Base-by-base conservation (phyloP, 805 yeast genomes). In the Candida cerambycidarum region DNA sequence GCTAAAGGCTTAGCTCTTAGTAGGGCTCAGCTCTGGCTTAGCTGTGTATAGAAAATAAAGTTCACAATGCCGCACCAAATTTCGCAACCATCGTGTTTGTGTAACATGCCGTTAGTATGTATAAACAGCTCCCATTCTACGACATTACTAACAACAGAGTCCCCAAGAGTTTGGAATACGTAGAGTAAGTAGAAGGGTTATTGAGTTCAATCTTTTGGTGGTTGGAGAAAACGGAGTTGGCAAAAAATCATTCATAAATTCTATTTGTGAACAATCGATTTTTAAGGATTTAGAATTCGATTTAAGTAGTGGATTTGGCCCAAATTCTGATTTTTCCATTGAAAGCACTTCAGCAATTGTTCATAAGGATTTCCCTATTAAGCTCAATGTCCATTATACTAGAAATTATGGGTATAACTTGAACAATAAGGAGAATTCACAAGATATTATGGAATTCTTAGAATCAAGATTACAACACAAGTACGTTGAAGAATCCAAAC, bases 161-260 rank as follows among this genome's bases (percentile, higher is more conserved):
- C 37, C 44, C 10, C 39, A 31, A 14, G 41, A 39, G 27, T 32
- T 49, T n/a, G 37, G 39, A 15, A 14, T 38, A 7, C 38, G 50
- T 10, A 44, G 43, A 25, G 15, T 46, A n/a, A 40, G 46, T 32
- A 45, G 35, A 23, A 25, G 43, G 10, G 39, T 41, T 14, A 39
- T 44, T 13, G 46, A 52, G 8, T 52, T 63, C 28, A 63, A 59
- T 43, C 9, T 63, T 12, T 45, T 64, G 10, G 47, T 69, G 30
- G 58, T 67, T 17, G 75, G 75, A 9, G 69, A 67, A 30, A 67
- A 65, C 49, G 72, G 71, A 27, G 59, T 60, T 38, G 87, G 89
- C 1, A 87, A 86, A 59, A 79, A 84, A 14, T 78, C 90, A 2
- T 86, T 89, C 49, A 67, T 87, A 50, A 87, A 89, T 69, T 82